Evolutionary conservation across 2,329 filamentous ascomycete species (phyloP).

Genomic region (Pseudogymnoascus sp.): DNA sequence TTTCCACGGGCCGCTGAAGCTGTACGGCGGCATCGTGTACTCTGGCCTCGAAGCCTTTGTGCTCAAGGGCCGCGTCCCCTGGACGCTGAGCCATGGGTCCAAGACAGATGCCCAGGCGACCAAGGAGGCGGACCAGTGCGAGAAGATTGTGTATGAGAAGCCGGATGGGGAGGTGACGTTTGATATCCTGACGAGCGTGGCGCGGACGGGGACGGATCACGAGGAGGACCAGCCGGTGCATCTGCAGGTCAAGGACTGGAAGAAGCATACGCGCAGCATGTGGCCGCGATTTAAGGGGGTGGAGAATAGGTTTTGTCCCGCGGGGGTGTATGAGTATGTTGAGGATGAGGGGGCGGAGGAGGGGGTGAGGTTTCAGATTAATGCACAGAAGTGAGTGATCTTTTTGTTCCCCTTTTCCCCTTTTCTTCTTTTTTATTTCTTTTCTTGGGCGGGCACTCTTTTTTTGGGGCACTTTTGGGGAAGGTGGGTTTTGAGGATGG

Average conservation of each 20-base stretch:
- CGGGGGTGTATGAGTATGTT: constrained; percentile 95
- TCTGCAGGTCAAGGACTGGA: constrained; percentile 91
- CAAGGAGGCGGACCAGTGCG: constrained; percentile 66
- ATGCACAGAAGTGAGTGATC: constrained; percentile 94
- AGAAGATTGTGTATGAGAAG: constrained; percentile 94
- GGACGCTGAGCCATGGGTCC: constrained; percentile 77
- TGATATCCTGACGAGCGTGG: constrained; percentile 92
- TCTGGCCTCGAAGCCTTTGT: constrained; percentile 87
- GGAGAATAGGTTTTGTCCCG: constrained; percentile 94
- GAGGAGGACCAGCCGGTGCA: constrained; percentile 98
- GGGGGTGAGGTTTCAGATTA: constrained; percentile 95
- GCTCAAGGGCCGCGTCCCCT: constrained; percentile 76
- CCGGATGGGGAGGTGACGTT: constrained; percentile 93
- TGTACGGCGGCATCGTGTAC: constrained; percentile 86
- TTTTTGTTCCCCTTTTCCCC: constrained; percentile 22
- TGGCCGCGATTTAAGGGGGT: constrained; percentile 86
- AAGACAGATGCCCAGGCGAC: constrained; percentile 70
- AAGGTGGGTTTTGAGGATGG: too few relatives aligned
- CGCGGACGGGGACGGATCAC: constrained; percentile 92
- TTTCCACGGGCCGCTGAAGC: constrained; percentile 78
- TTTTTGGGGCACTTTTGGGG: too few relatives aligned
- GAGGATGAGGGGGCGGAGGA: constrained; percentile 81
- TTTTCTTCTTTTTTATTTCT: neutral
- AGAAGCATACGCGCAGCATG: constrained; percentile 72
- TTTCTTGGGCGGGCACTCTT: too few relatives aligned